Conservation (phyloP, 176 grass and related monocot genomes). For the Microstegium vimineum region DNA sequence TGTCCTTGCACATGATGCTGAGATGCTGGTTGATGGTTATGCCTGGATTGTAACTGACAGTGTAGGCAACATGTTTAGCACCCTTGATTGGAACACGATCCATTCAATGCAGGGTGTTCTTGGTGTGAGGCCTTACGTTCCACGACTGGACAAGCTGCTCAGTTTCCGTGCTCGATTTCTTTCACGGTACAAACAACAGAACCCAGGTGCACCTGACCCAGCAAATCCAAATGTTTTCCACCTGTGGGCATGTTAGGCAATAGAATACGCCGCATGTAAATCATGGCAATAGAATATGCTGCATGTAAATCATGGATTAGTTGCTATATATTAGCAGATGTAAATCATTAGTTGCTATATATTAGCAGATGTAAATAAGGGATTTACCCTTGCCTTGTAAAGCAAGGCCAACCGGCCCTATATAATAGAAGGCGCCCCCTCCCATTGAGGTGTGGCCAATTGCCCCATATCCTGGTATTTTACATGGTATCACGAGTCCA, state of each 20-base stretch:
- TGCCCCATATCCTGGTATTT: too few species aligned
- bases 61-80: slow-evolving; percentile 19
- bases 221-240: slow-evolving; percentile 30
- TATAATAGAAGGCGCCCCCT: too few species aligned
- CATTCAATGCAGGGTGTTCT: slow-evolving; percentile 26
- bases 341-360: too few species aligned
- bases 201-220: not conserved
- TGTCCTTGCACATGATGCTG: slow-evolving; percentile 13
- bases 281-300: too few species aligned
- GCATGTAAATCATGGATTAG: too few species aligned
- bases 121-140: slow-evolving; percentile 32
- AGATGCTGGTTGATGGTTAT: not conserved
- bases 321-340: too few species aligned
- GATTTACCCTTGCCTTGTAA: too few species aligned
- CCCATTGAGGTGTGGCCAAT: too few species aligned
- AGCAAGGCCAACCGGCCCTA: too few species aligned
- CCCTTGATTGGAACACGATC: not conserved
- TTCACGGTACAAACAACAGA: slow-evolving; percentile 12
- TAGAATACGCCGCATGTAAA: too few species aligned
- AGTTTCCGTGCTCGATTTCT: slow-evolving; percentile 10
- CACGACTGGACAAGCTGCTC: not conserved
- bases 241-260: slow-evolving; percentile 47
- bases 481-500: too few species aligned
- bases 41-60: slow-evolving; percentile 1
- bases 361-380: too few species aligned